Conservation (phyloP, 164 flowering plant species). For the Annona cherimola region DNA sequence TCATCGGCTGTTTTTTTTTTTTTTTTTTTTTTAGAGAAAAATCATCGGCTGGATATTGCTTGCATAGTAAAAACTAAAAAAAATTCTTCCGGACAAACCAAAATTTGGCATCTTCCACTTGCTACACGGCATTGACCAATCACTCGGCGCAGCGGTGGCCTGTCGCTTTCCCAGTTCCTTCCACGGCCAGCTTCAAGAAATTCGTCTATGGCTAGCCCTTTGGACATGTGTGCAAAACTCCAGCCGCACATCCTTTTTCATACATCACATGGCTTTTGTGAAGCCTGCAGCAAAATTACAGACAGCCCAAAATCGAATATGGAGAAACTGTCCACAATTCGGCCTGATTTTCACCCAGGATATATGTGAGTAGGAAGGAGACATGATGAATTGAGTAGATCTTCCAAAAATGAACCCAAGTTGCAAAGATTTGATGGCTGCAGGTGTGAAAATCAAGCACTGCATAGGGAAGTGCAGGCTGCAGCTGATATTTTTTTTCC, state of each 20-base stretch:
- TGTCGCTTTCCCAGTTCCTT: not conserved
- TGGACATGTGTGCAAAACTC: too few relatives aligned
- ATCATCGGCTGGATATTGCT: too few relatives aligned
- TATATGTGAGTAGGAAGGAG: not conserved
- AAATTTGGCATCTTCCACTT: conserved; percentile 1
- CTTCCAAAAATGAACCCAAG: not conserved
- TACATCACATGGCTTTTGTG: too few relatives aligned
- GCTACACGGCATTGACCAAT: not conserved
- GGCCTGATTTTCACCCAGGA: not conserved
- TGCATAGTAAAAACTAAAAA: too few relatives aligned
- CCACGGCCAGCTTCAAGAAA: not conserved
- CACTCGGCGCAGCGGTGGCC: too few relatives aligned
- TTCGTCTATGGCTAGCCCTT: too few relatives aligned
- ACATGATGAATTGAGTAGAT: not conserved
- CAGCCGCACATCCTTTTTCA: too few relatives aligned
- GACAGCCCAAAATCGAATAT: too few relatives aligned
- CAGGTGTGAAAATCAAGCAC: not conserved
- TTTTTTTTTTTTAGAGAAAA: too few relatives aligned
- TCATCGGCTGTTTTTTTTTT: too few relatives aligned
- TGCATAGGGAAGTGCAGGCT: not conserved
- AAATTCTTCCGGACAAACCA: not conserved
- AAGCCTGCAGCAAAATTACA: not conserved
- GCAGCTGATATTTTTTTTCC: not conserved
- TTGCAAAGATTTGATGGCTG: not conserved
- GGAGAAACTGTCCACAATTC: not conserved